phyloP scores from a whole-genome alignment of 345 rosid species.

The Lumnitzera racemosa region DNA sequence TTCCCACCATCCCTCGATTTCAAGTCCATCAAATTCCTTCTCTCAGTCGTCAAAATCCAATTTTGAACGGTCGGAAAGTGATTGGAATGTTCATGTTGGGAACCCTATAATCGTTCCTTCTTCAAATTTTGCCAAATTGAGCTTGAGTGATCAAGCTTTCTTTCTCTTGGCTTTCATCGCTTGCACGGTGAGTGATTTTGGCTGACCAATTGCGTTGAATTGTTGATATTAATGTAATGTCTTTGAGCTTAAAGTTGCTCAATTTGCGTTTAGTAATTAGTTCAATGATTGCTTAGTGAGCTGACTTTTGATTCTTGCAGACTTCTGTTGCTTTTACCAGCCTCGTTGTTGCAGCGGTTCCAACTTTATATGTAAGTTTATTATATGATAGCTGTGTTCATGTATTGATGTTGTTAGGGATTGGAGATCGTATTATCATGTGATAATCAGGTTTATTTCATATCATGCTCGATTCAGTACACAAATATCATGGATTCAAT shows the following conservation, averaged over 20 bases:
- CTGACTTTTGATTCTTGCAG: conserved; percentile 33
- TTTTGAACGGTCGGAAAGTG: conserved; percentile 21
- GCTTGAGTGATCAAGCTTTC: conserved; percentile 66
- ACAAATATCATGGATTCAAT: no score
- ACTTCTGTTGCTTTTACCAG: conserved; percentile 75
- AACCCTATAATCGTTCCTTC: conserved; percentile 35
- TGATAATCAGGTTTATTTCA: no score
- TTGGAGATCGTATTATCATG: no score
- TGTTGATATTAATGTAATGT: neutral
- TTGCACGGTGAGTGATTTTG: conserved; percentile 50
- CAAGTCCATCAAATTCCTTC: conserved; percentile 7
- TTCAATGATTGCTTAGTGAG: neutral
- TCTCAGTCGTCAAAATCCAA: conserved; percentile 14
- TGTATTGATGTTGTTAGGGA: neutral
- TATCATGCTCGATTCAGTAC: no score
- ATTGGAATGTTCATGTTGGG: conserved; percentile 44
- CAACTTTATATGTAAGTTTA: conserved; percentile 70
- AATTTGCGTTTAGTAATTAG: neutral
- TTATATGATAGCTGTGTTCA: neutral
- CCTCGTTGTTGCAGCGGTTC: conserved; percentile 68
- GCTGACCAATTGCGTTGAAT: conserved; percentile 1
- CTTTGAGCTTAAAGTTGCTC: neutral
- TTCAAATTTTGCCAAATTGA: conserved; percentile 32
- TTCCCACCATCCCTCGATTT: conserved; percentile 7
- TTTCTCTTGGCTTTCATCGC: conserved; percentile 67